Percentiles rank a stretch among this genome's conserved stretches.
Evolutionary conservation across 2,329 filamentous ascomycete species (phyloP).

Genomic region (Tolypocladium album): DNA sequence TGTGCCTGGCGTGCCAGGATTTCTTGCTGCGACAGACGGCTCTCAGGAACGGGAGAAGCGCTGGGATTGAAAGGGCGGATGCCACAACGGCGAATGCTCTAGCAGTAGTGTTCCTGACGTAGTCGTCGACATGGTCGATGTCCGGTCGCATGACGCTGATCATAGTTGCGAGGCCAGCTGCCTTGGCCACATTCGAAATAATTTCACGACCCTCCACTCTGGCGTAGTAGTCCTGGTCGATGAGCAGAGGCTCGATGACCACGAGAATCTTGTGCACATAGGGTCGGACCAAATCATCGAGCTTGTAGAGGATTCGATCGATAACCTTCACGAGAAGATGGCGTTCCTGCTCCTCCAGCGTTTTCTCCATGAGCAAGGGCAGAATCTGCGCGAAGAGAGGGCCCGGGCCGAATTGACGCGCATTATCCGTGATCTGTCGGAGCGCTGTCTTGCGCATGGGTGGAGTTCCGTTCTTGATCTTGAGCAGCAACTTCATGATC

Average conservation of each 20-base stretch:
- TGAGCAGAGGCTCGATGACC: constrained; percentile 96
- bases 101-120: constrained; percentile 95
- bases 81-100: constrained; percentile 95
- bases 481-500: constrained; percentile 92
- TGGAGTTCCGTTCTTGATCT: constrained; percentile 98
- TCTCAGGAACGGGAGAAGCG: constrained; percentile 84
- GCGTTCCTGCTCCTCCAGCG: constrained; percentile 92
- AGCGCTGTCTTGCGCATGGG: constrained; percentile 98
- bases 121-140: constrained; percentile 97
- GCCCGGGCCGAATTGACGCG: constrained; percentile 87
- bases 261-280: constrained; percentile 98
- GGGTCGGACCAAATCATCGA: constrained; percentile 90
- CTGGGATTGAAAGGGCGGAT: constrained; percentile 89
- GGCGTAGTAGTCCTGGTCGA: constrained; percentile 98
- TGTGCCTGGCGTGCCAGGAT: constrained; percentile 96
- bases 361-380: constrained; percentile 95
- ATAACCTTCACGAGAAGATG: constrained; percentile 99
- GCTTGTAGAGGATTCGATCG: constrained; percentile 94
- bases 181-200: constrained; percentile 95
- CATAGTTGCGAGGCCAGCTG: constrained; percentile 94
- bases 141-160: constrained; percentile 98
- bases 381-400: constrained; percentile 96
- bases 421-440: constrained; percentile 94
- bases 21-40: constrained; percentile 98
- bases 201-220: constrained; percentile 97